phyloP scores from a whole-genome alignment of 2,329 filamentous ascomycete genomes.

The Nectriaceae sp. region DNA sequence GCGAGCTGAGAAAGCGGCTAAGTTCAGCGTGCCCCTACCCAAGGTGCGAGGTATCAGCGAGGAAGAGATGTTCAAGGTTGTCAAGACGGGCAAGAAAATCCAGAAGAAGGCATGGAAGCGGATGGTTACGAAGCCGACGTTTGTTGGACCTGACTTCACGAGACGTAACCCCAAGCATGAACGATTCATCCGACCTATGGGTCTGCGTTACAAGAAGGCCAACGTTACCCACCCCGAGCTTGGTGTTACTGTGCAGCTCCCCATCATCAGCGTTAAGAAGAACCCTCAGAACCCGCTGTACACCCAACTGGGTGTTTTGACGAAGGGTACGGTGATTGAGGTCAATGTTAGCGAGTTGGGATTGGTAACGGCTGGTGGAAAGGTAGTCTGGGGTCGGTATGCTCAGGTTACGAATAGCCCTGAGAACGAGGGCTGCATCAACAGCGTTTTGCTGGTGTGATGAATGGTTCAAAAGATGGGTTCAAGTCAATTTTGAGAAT shows the following conservation, averaged over 20 bases:
- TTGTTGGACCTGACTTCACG: slow-evolving; percentile 90
- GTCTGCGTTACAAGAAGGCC: slow-evolving; percentile 52
- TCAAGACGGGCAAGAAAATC: slow-evolving; percentile 95
- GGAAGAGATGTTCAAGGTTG: slow-evolving; percentile 97
- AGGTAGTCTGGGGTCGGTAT: slow-evolving; percentile 90
- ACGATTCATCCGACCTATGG: slow-evolving; percentile 54
- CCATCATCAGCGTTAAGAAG: slow-evolving; percentile 69
- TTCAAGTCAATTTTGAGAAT: slow-evolving; percentile 22
- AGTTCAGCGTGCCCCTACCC: slow-evolving; percentile 88
- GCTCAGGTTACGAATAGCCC: slow-evolving; percentile 54
- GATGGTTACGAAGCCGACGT: slow-evolving; percentile 63
- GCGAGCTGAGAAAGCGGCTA: slow-evolving; percentile 88
- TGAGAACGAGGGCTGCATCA: slow-evolving; percentile 43
- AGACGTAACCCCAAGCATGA: slow-evolving; percentile 81
- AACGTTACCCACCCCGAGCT: slow-evolving; percentile 73
- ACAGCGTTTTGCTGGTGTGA: slow-evolving; percentile 28
- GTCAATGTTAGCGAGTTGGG: slow-evolving; percentile 93
- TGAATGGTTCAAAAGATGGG: slow-evolving; percentile 14
- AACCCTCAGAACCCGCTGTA: slow-evolving; percentile 84
- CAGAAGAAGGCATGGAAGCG: slow-evolving; percentile 80
- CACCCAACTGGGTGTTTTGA: slow-evolving; percentile 88
- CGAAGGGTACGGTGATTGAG: slow-evolving; percentile 78
- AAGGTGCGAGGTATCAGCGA: slow-evolving; percentile 91
- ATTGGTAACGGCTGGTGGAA: slow-evolving; percentile 85
- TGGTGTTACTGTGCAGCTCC: slow-evolving; percentile 84